A percentile compares a stretch with the other conserved stretches of the same genome.
These are phyloP conservation scores for Murraya koenigii DNA, from an alignment of 345 rosid genomes.

Conservation along the genomic window DNA sequence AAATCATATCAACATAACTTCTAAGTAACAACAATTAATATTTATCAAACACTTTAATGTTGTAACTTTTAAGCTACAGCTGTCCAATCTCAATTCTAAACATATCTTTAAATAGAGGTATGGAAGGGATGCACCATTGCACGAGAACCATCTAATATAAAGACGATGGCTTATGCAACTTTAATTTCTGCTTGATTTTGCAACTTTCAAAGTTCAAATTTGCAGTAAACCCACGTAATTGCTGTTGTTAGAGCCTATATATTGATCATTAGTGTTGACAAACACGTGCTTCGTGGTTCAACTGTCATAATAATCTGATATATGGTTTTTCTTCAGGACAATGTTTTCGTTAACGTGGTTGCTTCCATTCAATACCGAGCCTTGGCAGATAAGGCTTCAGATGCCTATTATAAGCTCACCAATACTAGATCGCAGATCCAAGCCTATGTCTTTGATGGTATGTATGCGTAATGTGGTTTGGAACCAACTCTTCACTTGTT, in stretches of 20 bases:
- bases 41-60: too few species aligned
- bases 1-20: too few species aligned
- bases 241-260: neutral
- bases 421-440: slow-evolving; percentile 41
- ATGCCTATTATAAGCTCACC: slow-evolving; percentile 45
- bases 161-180: neutral
- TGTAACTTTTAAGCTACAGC: too few species aligned
- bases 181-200: neutral
- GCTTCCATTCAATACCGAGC: slow-evolving; percentile 46
- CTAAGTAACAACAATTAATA: too few species aligned
- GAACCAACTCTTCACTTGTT: neutral
- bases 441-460: slow-evolving; percentile 47
- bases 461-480: neutral
- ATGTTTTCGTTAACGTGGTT: slow-evolving; percentile 45
- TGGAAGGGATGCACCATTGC: neutral
- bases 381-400: slow-evolving; percentile 33
- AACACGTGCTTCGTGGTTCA: neutral
- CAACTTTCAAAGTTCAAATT: neutral
- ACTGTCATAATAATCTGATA: neutral
- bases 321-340: slow-evolving; percentile 25
- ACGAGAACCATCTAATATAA: neutral
- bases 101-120: too few species aligned
- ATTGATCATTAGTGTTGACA: neutral
- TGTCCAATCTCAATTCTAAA: too few species aligned
- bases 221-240: neutral